These are phyloP conservation scores for Sporodiniella umbellata DNA, from an alignment of 371 early-diverging fungal species.

Conservation along the genomic window DNA sequence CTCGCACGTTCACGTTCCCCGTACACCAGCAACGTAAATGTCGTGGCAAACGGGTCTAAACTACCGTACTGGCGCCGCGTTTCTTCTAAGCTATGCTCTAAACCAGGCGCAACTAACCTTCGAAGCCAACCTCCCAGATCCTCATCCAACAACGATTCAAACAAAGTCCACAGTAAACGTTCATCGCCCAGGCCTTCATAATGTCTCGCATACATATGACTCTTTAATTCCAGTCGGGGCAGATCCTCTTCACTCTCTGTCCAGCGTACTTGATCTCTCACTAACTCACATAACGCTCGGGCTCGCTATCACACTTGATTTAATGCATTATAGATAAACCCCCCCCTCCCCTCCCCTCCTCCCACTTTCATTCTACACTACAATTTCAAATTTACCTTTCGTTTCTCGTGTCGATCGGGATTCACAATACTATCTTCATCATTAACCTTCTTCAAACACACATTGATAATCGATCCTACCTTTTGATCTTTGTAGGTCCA, in stretches of 20 bases:
- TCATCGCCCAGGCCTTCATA: no score
- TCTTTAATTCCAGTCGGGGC: slow-evolving; percentile 3
- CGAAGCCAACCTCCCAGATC: slow-evolving; percentile 4
- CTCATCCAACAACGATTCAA: background rate
- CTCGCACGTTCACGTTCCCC: slow-evolving; percentile 12
- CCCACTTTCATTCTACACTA: no score
- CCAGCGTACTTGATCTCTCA: no score
- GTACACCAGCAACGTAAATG: slow-evolving; percentile 12
- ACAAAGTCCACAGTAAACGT: slow-evolving; percentile 10
- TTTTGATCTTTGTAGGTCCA: background rate
- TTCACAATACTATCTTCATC: background rate
- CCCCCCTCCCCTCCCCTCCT: no score
- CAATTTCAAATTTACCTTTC: background rate
- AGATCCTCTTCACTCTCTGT: background rate
- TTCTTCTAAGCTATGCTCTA: slow-evolving; percentile 2
- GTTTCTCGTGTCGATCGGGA: background rate
- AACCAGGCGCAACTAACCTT: slow-evolving; percentile 10
- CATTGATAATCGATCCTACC: background rate
- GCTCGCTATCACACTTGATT: no score
- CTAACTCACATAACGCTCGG: no score
- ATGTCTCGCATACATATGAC: no score
- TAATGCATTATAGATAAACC: no score
- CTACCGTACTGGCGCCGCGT: background rate
- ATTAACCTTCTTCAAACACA: no score
- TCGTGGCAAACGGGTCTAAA: slow-evolving; percentile 8